Evolutionary conservation across 768 basidiomycete genomes (phyloP).

Genomic region (Podaxis rugospora): DNA sequence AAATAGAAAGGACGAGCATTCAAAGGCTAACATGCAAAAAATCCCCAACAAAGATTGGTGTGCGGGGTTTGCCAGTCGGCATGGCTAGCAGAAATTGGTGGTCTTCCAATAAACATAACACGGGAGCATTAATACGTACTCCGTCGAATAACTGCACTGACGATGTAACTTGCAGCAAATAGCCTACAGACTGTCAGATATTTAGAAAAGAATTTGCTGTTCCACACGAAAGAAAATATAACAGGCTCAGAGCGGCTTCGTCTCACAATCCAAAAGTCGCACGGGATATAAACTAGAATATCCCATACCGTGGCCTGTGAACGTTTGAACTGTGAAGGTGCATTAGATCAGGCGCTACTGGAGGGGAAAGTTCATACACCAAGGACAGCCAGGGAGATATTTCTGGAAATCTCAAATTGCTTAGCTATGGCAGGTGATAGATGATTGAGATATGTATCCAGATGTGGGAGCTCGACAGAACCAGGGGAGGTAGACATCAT

Average conservation of each 20-base stretch:
- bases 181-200: not conserved
- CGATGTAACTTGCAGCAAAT: not conserved
- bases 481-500: too few relatives aligned
- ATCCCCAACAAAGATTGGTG: not conserved
- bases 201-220: not conserved
- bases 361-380: not conserved
- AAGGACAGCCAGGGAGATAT: not conserved
- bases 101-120: not conserved
- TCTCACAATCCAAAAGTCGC: not conserved
- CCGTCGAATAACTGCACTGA: not conserved
- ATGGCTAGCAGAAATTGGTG: not conserved
- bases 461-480: not conserved
- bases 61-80: not conserved
- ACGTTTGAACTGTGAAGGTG: not conserved
- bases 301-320: not conserved
- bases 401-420: not conserved
- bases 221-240: not conserved
- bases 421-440: not conserved
- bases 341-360: too few relatives aligned
- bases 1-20: constrained; percentile 22
- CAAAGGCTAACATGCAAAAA: not conserved
- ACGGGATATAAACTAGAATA: not conserved
- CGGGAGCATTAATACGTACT: not conserved
- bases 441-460: not conserved
- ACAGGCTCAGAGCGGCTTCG: not conserved